A percentile compares a stretch with the other conserved stretches of the same genome.
Conservation (phyloP, 2,329 filamentous ascomycete genomes). For the Aspergillus bombycis region DNA sequence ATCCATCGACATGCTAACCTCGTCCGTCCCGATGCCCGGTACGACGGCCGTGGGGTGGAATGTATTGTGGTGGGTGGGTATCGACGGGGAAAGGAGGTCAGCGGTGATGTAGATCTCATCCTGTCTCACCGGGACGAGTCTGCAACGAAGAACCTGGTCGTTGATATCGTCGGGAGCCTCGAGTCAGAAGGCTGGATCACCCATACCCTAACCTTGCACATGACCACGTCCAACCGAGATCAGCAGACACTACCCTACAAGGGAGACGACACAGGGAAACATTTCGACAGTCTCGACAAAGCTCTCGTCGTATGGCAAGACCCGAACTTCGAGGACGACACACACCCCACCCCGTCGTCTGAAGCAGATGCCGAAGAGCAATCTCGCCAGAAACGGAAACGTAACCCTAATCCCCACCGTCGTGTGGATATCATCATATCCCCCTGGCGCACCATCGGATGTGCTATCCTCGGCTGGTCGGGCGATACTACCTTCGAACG, state of each 20-base stretch:
- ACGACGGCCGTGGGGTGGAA: slow-evolving; percentile 52
- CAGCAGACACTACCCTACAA: slow-evolving; percentile 66
- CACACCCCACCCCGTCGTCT: slow-evolving; percentile 24
- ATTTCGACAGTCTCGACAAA: slow-evolving; percentile 88
- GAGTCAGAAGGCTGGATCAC: slow-evolving; percentile 74
- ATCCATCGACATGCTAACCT: slow-evolving; percentile 69
- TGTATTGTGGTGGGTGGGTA: slow-evolving; percentile 77
- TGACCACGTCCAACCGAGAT: slow-evolving; percentile 70
- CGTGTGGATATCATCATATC: slow-evolving; percentile 90
- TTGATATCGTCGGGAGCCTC: slow-evolving; percentile 70
- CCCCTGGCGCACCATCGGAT: slow-evolving; percentile 87
- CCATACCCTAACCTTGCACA: slow-evolving; percentile 74
- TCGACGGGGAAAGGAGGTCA: slow-evolving; percentile 71
- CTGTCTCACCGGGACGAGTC: slow-evolving; percentile 75
- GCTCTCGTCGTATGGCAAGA: slow-evolving; percentile 91
- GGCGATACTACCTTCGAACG: slow-evolving; percentile 88
- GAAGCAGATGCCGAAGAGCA: slow-evolving; percentile 10
- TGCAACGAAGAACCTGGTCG: slow-evolving; percentile 71
- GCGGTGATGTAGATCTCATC: slow-evolving; percentile 84
- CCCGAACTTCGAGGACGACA: slow-evolving; percentile 51
- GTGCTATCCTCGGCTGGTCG: slow-evolving; percentile 85
- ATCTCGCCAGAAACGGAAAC: slow-evolving; percentile 22
- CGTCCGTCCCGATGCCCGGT: slow-evolving; percentile 55
- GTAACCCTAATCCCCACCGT: slow-evolving; percentile 75
- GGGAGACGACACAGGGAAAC: slow-evolving; percentile 43